Conservation (phyloP, 441 rosid species). For the Isatis lusitanica region DNA sequence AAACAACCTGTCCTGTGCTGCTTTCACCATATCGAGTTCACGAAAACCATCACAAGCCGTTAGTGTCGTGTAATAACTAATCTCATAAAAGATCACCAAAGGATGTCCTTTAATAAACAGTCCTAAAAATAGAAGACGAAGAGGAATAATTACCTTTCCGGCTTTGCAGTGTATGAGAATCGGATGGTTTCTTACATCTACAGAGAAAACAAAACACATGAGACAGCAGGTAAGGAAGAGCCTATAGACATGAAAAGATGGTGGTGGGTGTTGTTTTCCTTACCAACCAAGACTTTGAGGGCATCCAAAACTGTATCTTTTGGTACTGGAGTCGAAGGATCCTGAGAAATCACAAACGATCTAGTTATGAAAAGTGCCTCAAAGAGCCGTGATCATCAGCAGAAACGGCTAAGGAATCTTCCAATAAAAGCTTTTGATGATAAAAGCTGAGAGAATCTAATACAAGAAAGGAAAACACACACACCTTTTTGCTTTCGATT, state of each 20-base stretch:
- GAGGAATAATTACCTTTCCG: constrained; percentile 61
- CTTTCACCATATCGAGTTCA: constrained; percentile 19
- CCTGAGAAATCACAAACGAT: constrained; percentile 2
- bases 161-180: constrained; percentile 90
- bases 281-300: constrained; percentile 61
- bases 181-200: constrained; percentile 92
- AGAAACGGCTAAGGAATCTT: background rate
- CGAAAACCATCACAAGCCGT: constrained; percentile 4
- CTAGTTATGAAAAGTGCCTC: background rate
- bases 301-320: constrained; percentile 61
- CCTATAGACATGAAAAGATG: background rate
- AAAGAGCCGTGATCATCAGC: background rate
- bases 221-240: constrained; percentile 4
- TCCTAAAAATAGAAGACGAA: background rate
- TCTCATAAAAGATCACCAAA: background rate
- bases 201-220: constrained; percentile 3
- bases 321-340: constrained; percentile 53
- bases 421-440: background rate
- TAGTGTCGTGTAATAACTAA: background rate
- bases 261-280: background rate
- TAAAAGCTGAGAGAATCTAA: background rate
- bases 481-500: constrained; percentile 78
- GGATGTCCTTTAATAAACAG: background rate
- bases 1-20: constrained; percentile 95
- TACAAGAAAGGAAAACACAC: background rate